phyloP scores from a whole-genome alignment of 2,329 filamentous ascomycete genomes.

The Fusarium coffeatum region DNA sequence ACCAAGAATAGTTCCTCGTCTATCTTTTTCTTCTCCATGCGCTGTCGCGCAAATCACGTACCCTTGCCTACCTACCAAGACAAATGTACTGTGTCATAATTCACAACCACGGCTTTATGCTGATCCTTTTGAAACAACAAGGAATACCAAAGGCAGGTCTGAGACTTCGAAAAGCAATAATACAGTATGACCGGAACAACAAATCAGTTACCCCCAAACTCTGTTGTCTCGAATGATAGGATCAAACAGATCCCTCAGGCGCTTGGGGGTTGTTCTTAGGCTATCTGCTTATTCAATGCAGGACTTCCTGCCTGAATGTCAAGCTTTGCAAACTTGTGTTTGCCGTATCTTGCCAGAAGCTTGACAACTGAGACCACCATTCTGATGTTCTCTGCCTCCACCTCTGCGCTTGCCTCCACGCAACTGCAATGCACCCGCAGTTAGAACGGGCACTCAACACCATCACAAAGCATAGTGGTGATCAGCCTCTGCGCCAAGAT shows the following conservation, averaged over 20 bases:
- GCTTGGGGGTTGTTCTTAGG: slow-evolving; percentile 11
- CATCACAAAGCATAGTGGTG: slow-evolving; percentile 31
- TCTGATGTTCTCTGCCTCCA: slow-evolving; percentile 3
- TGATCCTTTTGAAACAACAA: background rate
- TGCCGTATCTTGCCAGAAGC: slow-evolving; percentile 6
- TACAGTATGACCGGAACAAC: background rate
- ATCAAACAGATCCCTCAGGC: slow-evolving; percentile 6
- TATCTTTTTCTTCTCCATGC: background rate
- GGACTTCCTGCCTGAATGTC: slow-evolving; percentile 1
- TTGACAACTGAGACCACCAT: slow-evolving; percentile 7
- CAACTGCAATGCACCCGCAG: slow-evolving; percentile 19
- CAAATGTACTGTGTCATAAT: background rate
- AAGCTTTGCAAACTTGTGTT: background rate
- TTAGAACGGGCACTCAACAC: slow-evolving; percentile 25
- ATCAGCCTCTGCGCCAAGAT: slow-evolving; percentile 41
- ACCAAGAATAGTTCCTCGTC: slow-evolving; percentile 9
- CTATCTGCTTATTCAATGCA: slow-evolving; percentile 10
- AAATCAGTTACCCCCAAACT: slow-evolving; percentile 9
- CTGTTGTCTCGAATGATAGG: background rate
- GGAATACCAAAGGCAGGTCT: background rate
- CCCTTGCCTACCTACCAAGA: background rate
- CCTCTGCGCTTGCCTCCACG: slow-evolving; percentile 16
- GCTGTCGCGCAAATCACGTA: background rate
- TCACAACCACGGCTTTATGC: background rate
- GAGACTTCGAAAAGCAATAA: slow-evolving; percentile 14